phyloP scores from a whole-genome alignment of 1,284 basidiomycete species.

The Trichosporon sp. region DNA sequence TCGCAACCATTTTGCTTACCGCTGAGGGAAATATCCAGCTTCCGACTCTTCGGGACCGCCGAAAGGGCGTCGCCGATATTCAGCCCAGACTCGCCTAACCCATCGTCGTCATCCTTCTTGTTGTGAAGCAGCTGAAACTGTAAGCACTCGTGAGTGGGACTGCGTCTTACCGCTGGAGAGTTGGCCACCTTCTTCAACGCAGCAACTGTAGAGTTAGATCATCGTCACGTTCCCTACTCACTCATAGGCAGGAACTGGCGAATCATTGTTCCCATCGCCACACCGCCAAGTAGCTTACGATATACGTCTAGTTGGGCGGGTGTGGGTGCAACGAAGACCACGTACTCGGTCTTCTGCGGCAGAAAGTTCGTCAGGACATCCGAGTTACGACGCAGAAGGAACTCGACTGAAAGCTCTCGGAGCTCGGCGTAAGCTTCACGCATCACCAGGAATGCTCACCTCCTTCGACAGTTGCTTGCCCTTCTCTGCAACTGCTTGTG shows the following conservation, averaged over 20 bases:
- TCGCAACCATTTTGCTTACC: slow-evolving; percentile 8
- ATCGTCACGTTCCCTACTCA: slow-evolving; percentile 35
- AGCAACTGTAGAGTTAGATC: slow-evolving; percentile 31
- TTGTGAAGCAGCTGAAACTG: slow-evolving; percentile 61
- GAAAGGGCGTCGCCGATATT: background rate
- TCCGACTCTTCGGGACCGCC: background rate
- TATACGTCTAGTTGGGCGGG: slow-evolving; percentile 76
- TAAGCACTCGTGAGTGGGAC: slow-evolving; percentile 1
- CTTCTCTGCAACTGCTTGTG: slow-evolving; percentile 64
- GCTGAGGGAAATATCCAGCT: slow-evolving; percentile 12
- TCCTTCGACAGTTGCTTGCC: slow-evolving; percentile 70
- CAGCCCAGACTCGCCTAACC: background rate
- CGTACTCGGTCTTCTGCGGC: slow-evolving; percentile 91
- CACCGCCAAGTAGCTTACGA: slow-evolving; percentile 55
- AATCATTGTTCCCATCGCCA: slow-evolving; percentile 60
- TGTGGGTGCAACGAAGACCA: slow-evolving; percentile 84
- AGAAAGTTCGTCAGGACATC: slow-evolving; percentile 75
- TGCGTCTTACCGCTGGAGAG: slow-evolving; percentile 62
- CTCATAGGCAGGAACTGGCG: slow-evolving; percentile 81
- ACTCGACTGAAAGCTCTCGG: slow-evolving; percentile 69
- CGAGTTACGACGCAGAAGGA: slow-evolving; percentile 84
- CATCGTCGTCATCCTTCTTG: slow-evolving; percentile 54
- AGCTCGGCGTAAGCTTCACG: slow-evolving; percentile 54
- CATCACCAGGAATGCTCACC: slow-evolving; percentile 50
- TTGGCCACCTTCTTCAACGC: slow-evolving; percentile 83